Base-by-base conservation (phyloP, 495 filamentous ascomycete genomes). In the Chaetomium tenue region DNA sequence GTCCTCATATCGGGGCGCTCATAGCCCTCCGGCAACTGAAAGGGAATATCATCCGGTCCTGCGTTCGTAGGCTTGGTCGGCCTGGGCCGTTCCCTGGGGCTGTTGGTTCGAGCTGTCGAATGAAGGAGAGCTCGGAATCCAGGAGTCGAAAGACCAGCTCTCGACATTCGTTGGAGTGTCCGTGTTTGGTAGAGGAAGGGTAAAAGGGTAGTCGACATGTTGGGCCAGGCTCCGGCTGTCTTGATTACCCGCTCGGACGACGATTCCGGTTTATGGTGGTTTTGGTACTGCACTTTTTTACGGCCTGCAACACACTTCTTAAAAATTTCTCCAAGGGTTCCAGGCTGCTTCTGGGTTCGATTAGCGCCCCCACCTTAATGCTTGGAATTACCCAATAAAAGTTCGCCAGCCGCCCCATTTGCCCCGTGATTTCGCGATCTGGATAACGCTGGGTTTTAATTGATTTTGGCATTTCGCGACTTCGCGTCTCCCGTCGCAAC, bases 181-280 rank as follows among this genome's bases (percentile, higher is more conserved):
- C 78, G 78, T n/a, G 89, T 91, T 60, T 88, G 85, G 72, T 91
- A 91, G 9, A 92, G 82, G 55, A 91, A 90, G 0, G 88, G 85
- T 15, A 83, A 70, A 7, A 84, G 64, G 2, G 78, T 78, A 1
- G 75, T 74, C 20, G 72, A 69, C 77, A 77, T 79, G 37, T 28
- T 69, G 64, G 47, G 15, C 26, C 3, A 8, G 9, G 15, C 11
- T 23, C 15, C 37, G 20, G 20, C 8, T 2, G 20, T n/a, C 12
- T 22, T 2, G 44, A 18, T n/a, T 20, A 30, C 28, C 20, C 15
- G 23, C 22, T 44, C 20, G 30, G 30, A 37, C 33, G 33, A 37
- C 22, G 25, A 37, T 25, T 18, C 3, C 28, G 28, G 28, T n/a
- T 16, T 12, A 20, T 51, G 60, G 61, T 57, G 51, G 26, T 25